Percentiles rank a stretch among this genome's conserved stretches.
Evolutionary conservation across 257 asterid species (phyloP).

Genomic region (Gentiana macrophylla): DNA sequence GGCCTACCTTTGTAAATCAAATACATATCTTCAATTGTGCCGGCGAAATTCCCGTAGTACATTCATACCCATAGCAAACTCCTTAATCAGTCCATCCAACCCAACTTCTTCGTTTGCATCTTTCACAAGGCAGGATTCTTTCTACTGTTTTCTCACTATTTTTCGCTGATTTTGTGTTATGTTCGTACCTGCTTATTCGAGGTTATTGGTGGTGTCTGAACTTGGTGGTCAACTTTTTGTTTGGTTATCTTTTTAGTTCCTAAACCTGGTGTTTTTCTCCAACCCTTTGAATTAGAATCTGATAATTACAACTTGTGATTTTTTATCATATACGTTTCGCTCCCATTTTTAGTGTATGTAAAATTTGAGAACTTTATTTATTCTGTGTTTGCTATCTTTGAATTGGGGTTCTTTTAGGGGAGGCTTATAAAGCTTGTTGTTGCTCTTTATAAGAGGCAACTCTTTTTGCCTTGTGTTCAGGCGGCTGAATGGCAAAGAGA

Average conservation of each 20-base stretch:
- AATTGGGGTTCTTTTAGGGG: background rate
- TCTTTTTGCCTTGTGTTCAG: slow-evolving; percentile 6
- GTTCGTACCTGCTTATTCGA: background rate
- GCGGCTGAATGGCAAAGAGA: slow-evolving; percentile 42
- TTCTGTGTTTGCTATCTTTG: background rate
- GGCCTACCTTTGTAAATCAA: no score
- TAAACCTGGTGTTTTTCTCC: no score
- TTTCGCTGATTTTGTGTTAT: background rate
- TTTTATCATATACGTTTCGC: no score
- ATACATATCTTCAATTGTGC: no score
- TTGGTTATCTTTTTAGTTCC: background rate
- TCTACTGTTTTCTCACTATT: slow-evolving; percentile 1
- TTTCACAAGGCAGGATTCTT: slow-evolving; percentile 15
- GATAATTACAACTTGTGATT: no score
- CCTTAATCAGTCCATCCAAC: slow-evolving; percentile 19
- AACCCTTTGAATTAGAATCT: no score
- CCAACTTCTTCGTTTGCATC: slow-evolving; percentile 8
- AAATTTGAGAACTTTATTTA: no score
- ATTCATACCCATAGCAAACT: slow-evolving; percentile 19
- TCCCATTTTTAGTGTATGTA: no score
- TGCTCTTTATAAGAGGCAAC: background rate
- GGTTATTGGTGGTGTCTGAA: background rate
- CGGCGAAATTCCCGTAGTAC: background rate
- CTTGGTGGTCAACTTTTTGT: background rate
- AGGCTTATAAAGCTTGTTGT: background rate